Evolutionary conservation across 805 yeast genomes (phyloP), one percentile per base, ranked within the genome.

Genomic region (Naumovozyma castellii): DNA sequence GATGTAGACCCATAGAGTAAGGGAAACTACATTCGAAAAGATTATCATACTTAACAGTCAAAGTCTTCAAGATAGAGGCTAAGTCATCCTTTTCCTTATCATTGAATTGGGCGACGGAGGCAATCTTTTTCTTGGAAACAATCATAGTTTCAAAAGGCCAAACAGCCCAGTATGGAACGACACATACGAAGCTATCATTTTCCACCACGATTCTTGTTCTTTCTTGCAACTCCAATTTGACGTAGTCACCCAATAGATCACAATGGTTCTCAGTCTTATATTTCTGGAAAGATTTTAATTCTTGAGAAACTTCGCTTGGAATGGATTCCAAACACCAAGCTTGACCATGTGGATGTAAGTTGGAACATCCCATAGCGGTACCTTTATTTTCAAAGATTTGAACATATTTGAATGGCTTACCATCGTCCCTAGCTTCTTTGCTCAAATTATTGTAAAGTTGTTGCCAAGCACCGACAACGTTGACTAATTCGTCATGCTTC

Each of bases 1-100:
- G 88, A 59, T 81, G 90, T 14, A 82, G 59, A n/a, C 90, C 90
- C 88, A 82, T 81, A 0, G 86, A 80, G 60, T 81, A 82, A 2
- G 88, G 88, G 32, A 67, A 82, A 81, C 76, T 71, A 4, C 83
- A 75, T 55, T 71, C 64, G 57, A 81, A 81, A 40, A 82, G 64
- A 54, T 81, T 81, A 61, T 81, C 88, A 60, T 81, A 81, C 45
- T 76, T 75, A 30, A 68, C 71, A 3, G 88, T 80, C 43, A 79
- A 62, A 29, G 52, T 50, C 45, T 72, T 69, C 43, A 80, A 48
- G 17, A 75, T 67, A 10, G 61, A 56, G 1, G 86, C 85, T 47
- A 81, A 67, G 45, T 79, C 84, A 3, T 32, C 15, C 41, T 66
- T 68, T 45, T 80, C 75, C 42, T 61, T 56, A 3, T 61, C 66